Evolutionary conservation across 2,329 filamentous ascomycete genomes (phyloP).

Genomic region (Penicillium sp.): DNA sequence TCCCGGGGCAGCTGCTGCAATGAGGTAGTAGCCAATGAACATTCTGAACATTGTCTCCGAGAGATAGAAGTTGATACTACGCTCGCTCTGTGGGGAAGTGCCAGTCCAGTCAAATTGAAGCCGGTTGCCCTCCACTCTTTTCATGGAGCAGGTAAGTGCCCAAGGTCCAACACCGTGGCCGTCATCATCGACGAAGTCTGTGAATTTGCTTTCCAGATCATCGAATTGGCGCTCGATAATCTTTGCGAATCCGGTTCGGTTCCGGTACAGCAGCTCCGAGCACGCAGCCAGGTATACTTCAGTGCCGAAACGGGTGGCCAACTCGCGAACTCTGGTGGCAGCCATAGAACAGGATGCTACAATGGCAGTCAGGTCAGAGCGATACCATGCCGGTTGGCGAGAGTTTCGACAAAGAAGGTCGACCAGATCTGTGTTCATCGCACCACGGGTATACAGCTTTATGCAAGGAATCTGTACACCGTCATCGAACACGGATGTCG

Average conservation of each 20-base stretch:
- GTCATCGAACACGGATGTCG: slow-evolving; percentile 49
- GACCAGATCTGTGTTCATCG: slow-evolving; percentile 46
- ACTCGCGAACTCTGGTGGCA: slow-evolving; percentile 44
- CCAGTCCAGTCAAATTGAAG: slow-evolving; percentile 51
- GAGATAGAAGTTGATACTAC: slow-evolving; percentile 50
- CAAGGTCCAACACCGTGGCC: slow-evolving; percentile 48
- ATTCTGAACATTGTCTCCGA: slow-evolving; percentile 52
- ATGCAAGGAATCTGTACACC: slow-evolving; percentile 51
- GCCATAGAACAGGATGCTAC: slow-evolving; percentile 49
- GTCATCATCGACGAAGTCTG: slow-evolving; percentile 52
- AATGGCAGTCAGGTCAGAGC: slow-evolving; percentile 48
- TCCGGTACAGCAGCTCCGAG: slow-evolving; percentile 45
- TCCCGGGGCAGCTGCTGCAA: slow-evolving; percentile 50
- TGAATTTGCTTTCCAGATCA: slow-evolving; percentile 43
- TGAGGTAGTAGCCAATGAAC: slow-evolving; percentile 49
- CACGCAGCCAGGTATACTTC: slow-evolving; percentile 48
- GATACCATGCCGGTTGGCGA: slow-evolving; percentile 50
- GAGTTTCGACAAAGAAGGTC: slow-evolving; percentile 50
- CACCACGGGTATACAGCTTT: slow-evolving; percentile 47
- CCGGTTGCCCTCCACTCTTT: slow-evolving; percentile 40
- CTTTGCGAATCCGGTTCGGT: slow-evolving; percentile 44
- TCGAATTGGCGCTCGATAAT: slow-evolving; percentile 49
- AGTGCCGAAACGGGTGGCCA: slow-evolving; percentile 45
- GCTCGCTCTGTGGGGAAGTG: slow-evolving; percentile 48
- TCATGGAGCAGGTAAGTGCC: slow-evolving; percentile 49